Conservation (phyloP, 2,329 filamentous ascomycete genomes). For the Aspergillus novoparasiticus region DNA sequence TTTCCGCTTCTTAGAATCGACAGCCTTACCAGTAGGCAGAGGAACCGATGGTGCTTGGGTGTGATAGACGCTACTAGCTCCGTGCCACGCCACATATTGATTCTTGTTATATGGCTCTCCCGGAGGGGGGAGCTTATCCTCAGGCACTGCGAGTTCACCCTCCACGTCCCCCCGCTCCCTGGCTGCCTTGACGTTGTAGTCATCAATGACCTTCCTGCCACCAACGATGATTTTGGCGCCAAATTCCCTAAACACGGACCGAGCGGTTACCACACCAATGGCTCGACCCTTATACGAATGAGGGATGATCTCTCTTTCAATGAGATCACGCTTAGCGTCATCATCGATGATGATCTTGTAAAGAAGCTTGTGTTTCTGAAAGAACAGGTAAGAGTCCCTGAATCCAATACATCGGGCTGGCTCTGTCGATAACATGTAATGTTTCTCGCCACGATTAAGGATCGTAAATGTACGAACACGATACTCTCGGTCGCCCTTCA, state of each 20-base stretch:
- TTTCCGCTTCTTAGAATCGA: conserved; percentile 78
- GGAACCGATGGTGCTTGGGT: conserved; percentile 77
- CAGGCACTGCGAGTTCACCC: conserved; percentile 87
- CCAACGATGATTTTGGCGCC: conserved; percentile 92
- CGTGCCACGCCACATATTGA: conserved; percentile 98
- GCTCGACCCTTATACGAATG: conserved; percentile 98
- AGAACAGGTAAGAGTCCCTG: conserved; percentile 97
- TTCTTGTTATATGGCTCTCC: conserved; percentile 97
- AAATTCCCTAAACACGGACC: conserved; percentile 96
- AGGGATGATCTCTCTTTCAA: conserved; percentile 91
- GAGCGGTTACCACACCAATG: conserved; percentile 93
- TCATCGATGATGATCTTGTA: conserved; percentile 99
- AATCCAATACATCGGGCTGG: conserved; percentile 96
- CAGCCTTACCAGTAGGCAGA: conserved; percentile 69
- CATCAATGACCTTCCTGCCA: conserved; percentile 80
- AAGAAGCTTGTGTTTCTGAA: conserved; percentile 93
- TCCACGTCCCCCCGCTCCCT: conserved; percentile 78
- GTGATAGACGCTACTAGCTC: conserved; percentile 93
- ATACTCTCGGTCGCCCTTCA: conserved; percentile 85
- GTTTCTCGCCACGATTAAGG: conserved; percentile 74
- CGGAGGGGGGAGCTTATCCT: conserved; percentile 73
- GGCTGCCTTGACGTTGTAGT: conserved; percentile 80
- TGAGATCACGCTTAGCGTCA: conserved; percentile 95
- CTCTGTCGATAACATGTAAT: conserved; percentile 99
- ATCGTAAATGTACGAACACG: conserved; percentile 95